These are phyloP conservation scores for Leptoxyphium fumago DNA, from an alignment of 2,329 filamentous ascomycete genomes.

Conservation along the genomic window DNA sequence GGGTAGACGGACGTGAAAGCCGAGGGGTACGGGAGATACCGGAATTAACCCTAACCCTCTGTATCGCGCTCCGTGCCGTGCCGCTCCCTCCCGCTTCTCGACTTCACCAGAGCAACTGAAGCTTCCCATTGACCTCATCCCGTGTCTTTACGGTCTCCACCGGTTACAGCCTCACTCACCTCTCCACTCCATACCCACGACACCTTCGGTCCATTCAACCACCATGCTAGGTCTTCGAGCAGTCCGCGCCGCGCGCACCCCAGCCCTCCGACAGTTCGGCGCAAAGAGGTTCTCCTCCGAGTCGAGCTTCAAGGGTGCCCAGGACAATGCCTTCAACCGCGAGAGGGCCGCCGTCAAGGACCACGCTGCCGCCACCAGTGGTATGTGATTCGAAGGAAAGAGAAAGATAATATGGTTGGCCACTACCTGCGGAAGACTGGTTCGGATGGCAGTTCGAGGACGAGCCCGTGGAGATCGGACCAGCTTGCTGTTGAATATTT, in stretches of 20 bases:
- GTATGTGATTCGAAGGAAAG: conserved; percentile 38
- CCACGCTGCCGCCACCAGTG: conserved; percentile 70
- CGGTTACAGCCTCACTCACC: not conserved
- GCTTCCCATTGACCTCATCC: not conserved
- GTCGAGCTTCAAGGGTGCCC: conserved; percentile 36
- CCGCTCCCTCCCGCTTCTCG: not conserved
- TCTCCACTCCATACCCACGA: conserved; percentile 1
- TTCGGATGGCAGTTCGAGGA: too few relatives aligned
- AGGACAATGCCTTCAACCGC: conserved; percentile 84
- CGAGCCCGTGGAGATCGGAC: too few relatives aligned
- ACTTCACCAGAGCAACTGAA: not conserved
- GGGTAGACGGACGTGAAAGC: too few relatives aligned
- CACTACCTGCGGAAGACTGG: too few relatives aligned
- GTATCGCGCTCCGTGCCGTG: not conserved
- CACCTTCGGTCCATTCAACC: not conserved
- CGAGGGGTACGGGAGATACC: too few relatives aligned
- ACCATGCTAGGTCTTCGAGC: conserved; percentile 15
- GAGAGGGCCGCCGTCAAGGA: conserved; percentile 84
- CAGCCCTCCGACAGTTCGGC: conserved; percentile 12
- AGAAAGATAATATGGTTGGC: too few relatives aligned
- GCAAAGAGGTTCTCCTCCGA: conserved; percentile 5
- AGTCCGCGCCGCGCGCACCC: conserved; percentile 10
- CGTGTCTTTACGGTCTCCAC: not conserved
- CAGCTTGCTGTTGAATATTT: not conserved
- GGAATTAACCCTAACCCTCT: not conserved